These are phyloP conservation scores for Fusarium humuli DNA, from an alignment of 2,329 filamentous ascomycete species.

Conservation along the genomic window DNA sequence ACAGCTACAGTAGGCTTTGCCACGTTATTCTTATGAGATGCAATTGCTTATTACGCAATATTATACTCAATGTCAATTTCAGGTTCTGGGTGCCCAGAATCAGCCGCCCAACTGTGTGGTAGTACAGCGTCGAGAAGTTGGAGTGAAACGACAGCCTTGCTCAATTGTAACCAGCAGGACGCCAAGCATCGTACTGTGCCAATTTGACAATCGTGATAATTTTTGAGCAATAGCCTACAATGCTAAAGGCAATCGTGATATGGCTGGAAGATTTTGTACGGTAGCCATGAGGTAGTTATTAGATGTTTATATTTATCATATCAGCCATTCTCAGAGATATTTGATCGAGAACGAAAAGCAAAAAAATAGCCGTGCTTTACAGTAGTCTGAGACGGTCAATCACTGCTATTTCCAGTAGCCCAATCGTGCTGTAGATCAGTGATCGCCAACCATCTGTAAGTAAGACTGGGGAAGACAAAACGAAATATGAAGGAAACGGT, in stretches of 20 bases:
- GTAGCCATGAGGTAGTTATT: background rate
- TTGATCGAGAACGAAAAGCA: slow-evolving; percentile 4
- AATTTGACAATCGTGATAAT: background rate
- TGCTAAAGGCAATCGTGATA: background rate
- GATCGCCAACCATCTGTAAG: slow-evolving; percentile 20
- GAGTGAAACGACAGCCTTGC: slow-evolving; percentile 12
- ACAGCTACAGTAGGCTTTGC: slow-evolving; percentile 5
- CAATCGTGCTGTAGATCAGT: slow-evolving; percentile 30
- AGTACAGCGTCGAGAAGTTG: background rate
- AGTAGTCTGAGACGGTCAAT: slow-evolving; percentile 1
- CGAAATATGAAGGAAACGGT: background rate
- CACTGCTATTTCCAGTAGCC: slow-evolving; percentile 4
- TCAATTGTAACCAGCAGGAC: background rate
- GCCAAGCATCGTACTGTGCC: background rate
- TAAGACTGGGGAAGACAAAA: background rate
- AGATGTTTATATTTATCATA: background rate
- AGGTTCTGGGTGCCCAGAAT: slow-evolving; percentile 1
- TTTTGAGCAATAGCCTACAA: background rate
- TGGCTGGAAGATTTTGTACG: background rate
- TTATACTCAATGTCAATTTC: slow-evolving; percentile 1
- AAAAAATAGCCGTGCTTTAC: background rate
- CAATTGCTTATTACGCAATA: background rate
- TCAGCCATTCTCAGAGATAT: background rate
- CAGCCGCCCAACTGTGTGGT: background rate
- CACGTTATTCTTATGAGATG: background rate